Conservation (phyloP, 2,329 filamentous ascomycete species). For the Madurella mycetomatis region DNA sequence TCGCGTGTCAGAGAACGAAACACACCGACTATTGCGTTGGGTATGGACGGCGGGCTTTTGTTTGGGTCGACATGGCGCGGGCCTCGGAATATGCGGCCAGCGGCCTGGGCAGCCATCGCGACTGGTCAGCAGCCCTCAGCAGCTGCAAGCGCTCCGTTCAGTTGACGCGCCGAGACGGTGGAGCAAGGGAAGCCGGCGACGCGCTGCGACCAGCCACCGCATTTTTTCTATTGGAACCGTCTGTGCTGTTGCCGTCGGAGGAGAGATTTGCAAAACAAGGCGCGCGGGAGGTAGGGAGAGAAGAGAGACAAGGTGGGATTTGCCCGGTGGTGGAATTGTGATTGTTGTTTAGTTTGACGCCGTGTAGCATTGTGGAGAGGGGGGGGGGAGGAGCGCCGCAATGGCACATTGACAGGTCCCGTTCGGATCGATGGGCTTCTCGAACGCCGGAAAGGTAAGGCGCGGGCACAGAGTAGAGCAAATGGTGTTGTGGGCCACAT, state of each 20-base stretch:
- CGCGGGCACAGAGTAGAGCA: not conserved
- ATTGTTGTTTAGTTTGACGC: not conserved
- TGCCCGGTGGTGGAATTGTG: too few relatives aligned
- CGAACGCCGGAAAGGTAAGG: not conserved
- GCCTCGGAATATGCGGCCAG: slow-evolving; percentile 29
- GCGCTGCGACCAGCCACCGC: slow-evolving; percentile 26
- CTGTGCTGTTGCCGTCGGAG: slow-evolving; percentile 1
- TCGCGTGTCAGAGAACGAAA: slow-evolving; percentile 26
- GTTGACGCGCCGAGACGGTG: slow-evolving; percentile 14
- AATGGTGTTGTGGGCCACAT: not conserved
- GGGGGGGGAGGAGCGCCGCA: not conserved
- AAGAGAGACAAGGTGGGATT: not conserved
- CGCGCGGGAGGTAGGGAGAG: not conserved
- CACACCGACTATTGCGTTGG: slow-evolving; percentile 27
- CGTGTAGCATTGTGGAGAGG: slow-evolving; percentile 6
- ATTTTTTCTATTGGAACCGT: slow-evolving; percentile 16
- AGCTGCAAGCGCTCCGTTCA: slow-evolving; percentile 23
- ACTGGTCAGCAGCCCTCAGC: slow-evolving; percentile 21
- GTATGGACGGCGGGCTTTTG: slow-evolving; percentile 23
- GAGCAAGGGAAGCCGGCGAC: slow-evolving; percentile 12
- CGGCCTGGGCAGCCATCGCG: slow-evolving; percentile 21
- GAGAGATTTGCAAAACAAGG: slow-evolving; percentile 9
- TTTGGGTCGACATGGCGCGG: slow-evolving; percentile 26
- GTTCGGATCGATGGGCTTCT: not conserved
- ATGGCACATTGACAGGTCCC: not conserved